phyloP scores from a whole-genome alignment of 179 eudicot species.

The Actinidia polygama region DNA sequence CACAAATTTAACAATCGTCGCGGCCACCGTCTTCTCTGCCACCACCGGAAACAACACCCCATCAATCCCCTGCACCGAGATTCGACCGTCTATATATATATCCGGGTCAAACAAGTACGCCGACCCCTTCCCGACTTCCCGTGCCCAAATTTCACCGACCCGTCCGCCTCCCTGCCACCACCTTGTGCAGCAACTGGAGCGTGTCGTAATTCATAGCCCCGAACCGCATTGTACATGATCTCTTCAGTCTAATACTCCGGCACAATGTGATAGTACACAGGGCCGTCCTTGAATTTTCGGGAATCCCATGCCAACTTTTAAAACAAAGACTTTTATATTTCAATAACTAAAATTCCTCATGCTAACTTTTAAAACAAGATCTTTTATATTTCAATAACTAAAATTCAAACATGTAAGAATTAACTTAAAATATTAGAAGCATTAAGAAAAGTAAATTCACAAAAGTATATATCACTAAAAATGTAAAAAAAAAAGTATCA shows the following conservation, averaged over 20 bases:
- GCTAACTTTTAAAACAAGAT: no score
- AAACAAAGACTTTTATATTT: no score
- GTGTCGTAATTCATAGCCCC: conserved; percentile 22
- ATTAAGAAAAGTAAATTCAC: no score
- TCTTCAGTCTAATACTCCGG: conserved; percentile 30
- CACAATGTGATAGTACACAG: conserved; percentile 21
- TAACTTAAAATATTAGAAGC: no score
- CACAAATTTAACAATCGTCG: no score
- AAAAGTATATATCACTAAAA: no score
- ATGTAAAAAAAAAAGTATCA: no score
- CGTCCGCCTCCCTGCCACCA: conserved; percentile 28
- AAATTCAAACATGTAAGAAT: no score
- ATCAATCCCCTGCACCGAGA: conserved; percentile 76
- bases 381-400: no score
- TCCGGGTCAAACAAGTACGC: conserved; percentile 75
- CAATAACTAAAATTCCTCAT: no score
- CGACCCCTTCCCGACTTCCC: conserved; percentile 31
- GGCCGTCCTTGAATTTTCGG: no score
- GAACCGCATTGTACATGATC: conserved; percentile 28
- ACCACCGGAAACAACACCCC: conserved; percentile 58
- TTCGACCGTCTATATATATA: conserved; percentile 65
- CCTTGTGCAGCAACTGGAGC: conserved; percentile 12
- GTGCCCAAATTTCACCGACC: conserved; percentile 24
- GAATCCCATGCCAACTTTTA: no score
- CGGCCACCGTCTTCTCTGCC: conserved; percentile 21